Percentiles rank a stretch among this genome's conserved stretches.
phyloP scores from a whole-genome alignment of 179 eudicot species.

The Spergularia azorica region DNA sequence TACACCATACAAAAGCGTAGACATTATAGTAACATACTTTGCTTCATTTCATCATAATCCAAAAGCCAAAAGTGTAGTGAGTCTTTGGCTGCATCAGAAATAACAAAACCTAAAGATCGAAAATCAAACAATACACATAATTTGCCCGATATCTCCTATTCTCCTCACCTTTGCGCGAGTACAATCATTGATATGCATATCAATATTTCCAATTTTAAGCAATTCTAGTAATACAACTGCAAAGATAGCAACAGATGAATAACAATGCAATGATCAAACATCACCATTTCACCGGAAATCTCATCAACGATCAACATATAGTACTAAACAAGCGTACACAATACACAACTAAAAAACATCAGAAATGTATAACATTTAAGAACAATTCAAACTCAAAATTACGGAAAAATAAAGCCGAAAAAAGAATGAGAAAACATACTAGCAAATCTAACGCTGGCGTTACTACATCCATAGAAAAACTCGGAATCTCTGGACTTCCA shows the following conservation, averaged over 20 bases:
- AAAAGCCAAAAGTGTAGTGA: too few species aligned
- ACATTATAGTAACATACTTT: too few species aligned
- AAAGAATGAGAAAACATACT: conserved; percentile 41
- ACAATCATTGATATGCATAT: neutral
- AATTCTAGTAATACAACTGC: neutral
- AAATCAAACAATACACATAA: neutral
- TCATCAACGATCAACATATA: neutral
- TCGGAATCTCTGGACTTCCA: conserved; percentile 70
- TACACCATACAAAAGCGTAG: neutral
- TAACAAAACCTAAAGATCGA: too few species aligned
- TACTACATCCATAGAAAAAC: conserved; percentile 73
- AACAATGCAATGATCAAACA: neutral
- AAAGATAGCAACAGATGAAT: too few species aligned
- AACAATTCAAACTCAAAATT: neutral
- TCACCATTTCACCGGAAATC: neutral
- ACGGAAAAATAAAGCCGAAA: conserved; percentile 9
- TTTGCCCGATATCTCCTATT: neutral
- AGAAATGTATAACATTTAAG: neutral
- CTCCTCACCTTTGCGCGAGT: neutral
- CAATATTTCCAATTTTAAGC: neutral
- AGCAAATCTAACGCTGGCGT: conserved; percentile 60
- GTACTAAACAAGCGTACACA: neutral
- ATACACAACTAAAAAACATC: neutral
- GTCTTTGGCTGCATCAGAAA: too few species aligned
- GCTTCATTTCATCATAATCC: too few species aligned